These are phyloP conservation scores for Tricholomella constricta DNA, from an alignment of 768 basidiomycete species.

Conservation along the genomic window DNA sequence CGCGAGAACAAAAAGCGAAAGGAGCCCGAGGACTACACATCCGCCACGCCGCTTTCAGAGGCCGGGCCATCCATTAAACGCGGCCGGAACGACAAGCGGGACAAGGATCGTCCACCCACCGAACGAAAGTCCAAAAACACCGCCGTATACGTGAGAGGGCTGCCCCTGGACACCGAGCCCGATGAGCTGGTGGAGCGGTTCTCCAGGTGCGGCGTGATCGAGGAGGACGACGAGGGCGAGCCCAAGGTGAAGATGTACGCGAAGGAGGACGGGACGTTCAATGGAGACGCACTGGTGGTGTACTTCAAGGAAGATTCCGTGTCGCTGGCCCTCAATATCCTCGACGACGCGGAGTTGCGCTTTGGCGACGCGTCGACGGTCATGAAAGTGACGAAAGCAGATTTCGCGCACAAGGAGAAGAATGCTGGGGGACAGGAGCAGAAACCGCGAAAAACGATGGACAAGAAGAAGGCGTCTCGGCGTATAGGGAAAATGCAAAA, in stretches of 20 bases:
- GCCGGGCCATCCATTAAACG: slow-evolving; percentile 66
- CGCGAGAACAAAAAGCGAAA: slow-evolving; percentile 82
- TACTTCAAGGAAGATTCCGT: slow-evolving; percentile 99
- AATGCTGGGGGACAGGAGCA: slow-evolving; percentile 41
- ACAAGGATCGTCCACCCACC: slow-evolving; percentile 41
- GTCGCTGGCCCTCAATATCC: slow-evolving; percentile 72
- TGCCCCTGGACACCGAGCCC: slow-evolving; percentile 73
- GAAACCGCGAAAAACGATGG: slow-evolving; percentile 61
- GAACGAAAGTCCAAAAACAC: slow-evolving; percentile 87
- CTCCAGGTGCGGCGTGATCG: slow-evolving; percentile 87
- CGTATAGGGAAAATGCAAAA: slow-evolving; percentile 87
- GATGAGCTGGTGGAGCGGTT: slow-evolving; percentile 87
- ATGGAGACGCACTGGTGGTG: slow-evolving; percentile 92
- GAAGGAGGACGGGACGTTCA: slow-evolving; percentile 83
- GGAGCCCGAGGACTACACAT: slow-evolving; percentile 71
- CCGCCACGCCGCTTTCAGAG: slow-evolving; percentile 45
- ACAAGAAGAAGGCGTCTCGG: slow-evolving; percentile 76
- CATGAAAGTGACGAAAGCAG: slow-evolving; percentile 76
- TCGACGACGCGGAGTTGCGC: slow-evolving; percentile 92
- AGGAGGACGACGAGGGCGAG: slow-evolving; percentile 89
- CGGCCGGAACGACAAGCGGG: slow-evolving; percentile 57
- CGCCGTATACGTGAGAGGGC: slow-evolving; percentile 83
- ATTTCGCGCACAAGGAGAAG: slow-evolving; percentile 72
- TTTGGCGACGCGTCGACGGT: slow-evolving; percentile 73
- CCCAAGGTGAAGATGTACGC: slow-evolving; percentile 97